A percentile compares a stretch with the other conserved stretches of the same genome.
Evolutionary conservation across 23 red algal genomes (phyloP).

Genomic region (Pyropia haitanensis): DNA sequence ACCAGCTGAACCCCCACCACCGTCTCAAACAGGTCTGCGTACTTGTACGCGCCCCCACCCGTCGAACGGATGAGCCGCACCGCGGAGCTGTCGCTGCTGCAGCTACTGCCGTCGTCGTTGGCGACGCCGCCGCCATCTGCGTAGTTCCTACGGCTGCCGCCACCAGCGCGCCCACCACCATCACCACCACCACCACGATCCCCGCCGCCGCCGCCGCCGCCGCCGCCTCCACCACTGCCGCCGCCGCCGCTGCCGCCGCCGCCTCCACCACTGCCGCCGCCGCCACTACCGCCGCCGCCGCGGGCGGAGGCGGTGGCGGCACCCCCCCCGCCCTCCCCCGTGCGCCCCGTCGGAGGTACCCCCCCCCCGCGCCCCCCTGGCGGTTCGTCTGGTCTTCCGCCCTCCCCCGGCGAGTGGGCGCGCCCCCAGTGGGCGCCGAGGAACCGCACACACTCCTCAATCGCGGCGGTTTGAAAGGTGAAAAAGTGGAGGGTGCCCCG

Average conservation of each 20-base stretch:
- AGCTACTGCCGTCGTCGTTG: too few relatives aligned
- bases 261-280: too few relatives aligned
- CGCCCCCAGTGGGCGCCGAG: constrained; percentile 53
- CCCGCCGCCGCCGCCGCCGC: too few relatives aligned
- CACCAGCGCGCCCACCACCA: too few relatives aligned
- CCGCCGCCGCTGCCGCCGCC: too few relatives aligned
- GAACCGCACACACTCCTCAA: constrained; percentile 81
- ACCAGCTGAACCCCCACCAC: constrained; percentile 65
- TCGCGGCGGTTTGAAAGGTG: constrained; percentile 79
- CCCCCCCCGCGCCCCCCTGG: background rate
- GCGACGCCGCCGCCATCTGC: background rate
- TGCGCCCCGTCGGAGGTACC: background rate
- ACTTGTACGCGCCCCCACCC: constrained; percentile 92
- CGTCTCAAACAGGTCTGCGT: constrained; percentile 53
- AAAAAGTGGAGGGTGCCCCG: constrained; percentile 83
- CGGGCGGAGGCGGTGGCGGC: background rate
- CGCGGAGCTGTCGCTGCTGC: constrained; percentile 1
- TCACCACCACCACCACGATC: too few relatives aligned
- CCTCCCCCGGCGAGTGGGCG: background rate
- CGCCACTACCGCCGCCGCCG: too few relatives aligned
- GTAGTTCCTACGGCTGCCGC: background rate
- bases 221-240: too few relatives aligned
- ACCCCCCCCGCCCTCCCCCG: background rate
- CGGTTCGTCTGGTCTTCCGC: background rate
- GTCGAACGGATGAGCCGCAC: constrained; percentile 64